Conservation (phyloP, 2,329 filamentous ascomycete species). For the Cryphonectria japonica region DNA sequence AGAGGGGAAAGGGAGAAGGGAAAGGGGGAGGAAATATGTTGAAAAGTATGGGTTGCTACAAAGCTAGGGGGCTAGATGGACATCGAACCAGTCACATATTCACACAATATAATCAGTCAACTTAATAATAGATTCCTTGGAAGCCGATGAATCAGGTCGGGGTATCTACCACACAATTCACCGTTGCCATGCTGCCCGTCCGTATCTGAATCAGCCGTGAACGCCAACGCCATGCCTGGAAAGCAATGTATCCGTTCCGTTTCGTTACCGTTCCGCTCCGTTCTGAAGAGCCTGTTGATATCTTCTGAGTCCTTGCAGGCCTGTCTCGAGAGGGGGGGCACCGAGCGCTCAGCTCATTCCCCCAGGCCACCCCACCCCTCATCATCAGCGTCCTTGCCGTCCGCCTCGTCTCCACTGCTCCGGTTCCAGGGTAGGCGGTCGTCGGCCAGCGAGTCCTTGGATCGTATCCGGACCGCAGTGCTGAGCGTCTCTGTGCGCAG, state of each 20-base stretch:
- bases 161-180: conserved; percentile 16
- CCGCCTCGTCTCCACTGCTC: conserved; percentile 40
- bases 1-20: background rate
- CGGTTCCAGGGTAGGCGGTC: conserved; percentile 70
- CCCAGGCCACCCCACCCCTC: conserved; percentile 72
- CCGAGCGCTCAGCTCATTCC: conserved; percentile 54
- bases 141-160: conserved; percentile 4
- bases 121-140: background rate
- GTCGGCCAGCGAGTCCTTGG: conserved; percentile 72
- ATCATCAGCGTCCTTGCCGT: conserved; percentile 49
- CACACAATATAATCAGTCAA: background rate
- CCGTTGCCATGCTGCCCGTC: background rate
- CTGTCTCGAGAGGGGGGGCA: background rate
- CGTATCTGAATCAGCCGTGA: conserved; percentile 5
- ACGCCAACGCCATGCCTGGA: conserved; percentile 16
- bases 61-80: background rate
- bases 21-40: background rate
- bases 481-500: conserved; percentile 62
- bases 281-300: background rate
- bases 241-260: background rate
- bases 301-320: background rate
- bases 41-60: background rate
- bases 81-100: background rate
- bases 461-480: conserved; percentile 73
- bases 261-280: background rate